phyloP scores from a whole-genome alignment of 345 rosid species.

The Salix brachista region DNA sequence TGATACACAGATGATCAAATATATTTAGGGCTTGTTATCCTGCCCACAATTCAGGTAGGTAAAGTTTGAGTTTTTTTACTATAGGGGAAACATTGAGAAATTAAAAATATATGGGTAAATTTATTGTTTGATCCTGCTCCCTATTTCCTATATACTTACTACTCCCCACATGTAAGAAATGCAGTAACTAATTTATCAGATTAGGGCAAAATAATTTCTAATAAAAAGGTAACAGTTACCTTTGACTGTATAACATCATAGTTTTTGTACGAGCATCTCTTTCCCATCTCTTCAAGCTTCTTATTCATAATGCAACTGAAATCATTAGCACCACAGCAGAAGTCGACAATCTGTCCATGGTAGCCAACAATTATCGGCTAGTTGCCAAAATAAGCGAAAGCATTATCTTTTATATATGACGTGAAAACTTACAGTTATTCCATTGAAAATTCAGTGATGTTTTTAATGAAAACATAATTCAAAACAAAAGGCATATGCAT shows the following conservation, averaged over 20 bases:
- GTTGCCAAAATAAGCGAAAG: neutral
- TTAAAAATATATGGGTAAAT: too few species aligned
- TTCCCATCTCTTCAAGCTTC: slow-evolving; percentile 81
- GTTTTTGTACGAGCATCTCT: slow-evolving; percentile 75
- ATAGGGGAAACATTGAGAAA: too few species aligned
- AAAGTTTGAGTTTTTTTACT: too few species aligned
- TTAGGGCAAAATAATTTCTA: neutral
- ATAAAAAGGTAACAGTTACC: slow-evolving; percentile 33
- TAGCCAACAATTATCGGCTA: neutral
- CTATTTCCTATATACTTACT: too few species aligned
- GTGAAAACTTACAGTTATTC: neutral
- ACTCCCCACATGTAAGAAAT: neutral
- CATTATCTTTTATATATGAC: too few species aligned
- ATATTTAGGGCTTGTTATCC: too few species aligned
- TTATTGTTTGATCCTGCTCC: neutral
- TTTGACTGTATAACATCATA: slow-evolving; percentile 69
- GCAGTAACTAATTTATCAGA: neutral
- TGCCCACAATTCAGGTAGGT: too few species aligned
- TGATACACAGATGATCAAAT: too few species aligned
- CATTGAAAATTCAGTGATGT: neutral
- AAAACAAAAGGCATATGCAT: too few species aligned
- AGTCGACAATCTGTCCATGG: slow-evolving; percentile 69
- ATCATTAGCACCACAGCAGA: slow-evolving; percentile 96
- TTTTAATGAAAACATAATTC: too few species aligned
- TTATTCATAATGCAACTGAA: slow-evolving; percentile 72